Conservation (phyloP, 257 asterid genomes). For the Nicotiana tomentosiformis region DNA sequence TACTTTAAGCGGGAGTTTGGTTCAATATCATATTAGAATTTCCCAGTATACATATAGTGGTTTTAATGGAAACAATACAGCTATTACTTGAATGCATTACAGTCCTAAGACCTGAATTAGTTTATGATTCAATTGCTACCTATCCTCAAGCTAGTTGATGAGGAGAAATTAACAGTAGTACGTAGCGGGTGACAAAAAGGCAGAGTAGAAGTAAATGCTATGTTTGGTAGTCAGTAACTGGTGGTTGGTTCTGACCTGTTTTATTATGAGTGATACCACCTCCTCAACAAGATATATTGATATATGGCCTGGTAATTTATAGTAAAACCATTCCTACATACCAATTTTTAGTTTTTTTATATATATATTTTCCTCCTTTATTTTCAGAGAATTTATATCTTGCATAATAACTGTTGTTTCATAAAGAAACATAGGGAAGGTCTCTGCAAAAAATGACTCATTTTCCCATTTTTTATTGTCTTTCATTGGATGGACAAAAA, state of each 20-base stretch:
- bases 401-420: background rate
- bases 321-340: background rate
- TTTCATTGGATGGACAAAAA: background rate
- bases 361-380: background rate
- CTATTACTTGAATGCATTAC: too few species aligned
- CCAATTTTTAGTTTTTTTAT: background rate
- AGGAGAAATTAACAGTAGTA: background rate
- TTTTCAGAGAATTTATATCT: background rate
- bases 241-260: background rate
- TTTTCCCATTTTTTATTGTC: background rate
- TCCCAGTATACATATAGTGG: too few species aligned
- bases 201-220: background rate
- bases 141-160: background rate
- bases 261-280: background rate
- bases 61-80: too few species aligned
- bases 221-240: background rate
- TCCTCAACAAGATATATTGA: background rate
- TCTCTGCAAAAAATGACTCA: background rate
- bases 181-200: too few species aligned
- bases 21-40: too few species aligned
- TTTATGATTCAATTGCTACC: background rate
- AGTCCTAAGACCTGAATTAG: too few species aligned
- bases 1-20: too few species aligned
- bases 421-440: background rate
- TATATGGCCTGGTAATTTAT: background rate